These are phyloP conservation scores for Rutstroemia sp. DNA, from an alignment of 2,329 filamentous ascomycete genomes.

Conservation along the genomic window DNA sequence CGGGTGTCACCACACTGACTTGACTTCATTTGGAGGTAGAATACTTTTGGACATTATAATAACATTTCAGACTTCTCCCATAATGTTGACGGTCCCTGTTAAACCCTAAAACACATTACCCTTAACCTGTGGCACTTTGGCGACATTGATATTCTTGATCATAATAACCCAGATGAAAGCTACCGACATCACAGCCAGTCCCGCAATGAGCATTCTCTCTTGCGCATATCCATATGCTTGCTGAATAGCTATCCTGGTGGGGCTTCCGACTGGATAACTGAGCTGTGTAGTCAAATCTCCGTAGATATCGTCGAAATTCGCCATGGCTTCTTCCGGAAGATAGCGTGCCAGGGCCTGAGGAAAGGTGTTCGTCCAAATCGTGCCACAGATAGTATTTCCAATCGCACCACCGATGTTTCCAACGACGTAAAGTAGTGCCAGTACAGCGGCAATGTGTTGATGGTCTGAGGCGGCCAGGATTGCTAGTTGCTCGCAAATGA, in stretches of 20 bases:
- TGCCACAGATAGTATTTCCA: constrained; percentile 52
- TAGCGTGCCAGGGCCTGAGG: constrained; percentile 41
- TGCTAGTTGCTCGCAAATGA: constrained; percentile 52
- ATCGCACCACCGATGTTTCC: constrained; percentile 53
- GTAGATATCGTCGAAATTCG: constrained; percentile 42
- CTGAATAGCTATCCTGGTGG: constrained; percentile 43
- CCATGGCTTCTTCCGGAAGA: constrained; percentile 37
- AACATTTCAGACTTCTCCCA: too few species aligned
- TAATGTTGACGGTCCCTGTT: too few species aligned
- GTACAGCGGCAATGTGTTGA: constrained; percentile 52
- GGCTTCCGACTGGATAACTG: constrained; percentile 40
- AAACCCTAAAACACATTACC: constrained; percentile 25
- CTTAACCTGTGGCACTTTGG: constrained; percentile 36
- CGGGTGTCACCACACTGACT: too few species aligned
- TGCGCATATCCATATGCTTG: constrained; percentile 48
- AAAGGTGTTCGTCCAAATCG: constrained; percentile 59
- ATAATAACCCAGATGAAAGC: constrained; percentile 34
- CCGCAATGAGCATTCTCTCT: constrained; percentile 43
- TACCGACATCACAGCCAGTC: constrained; percentile 38
- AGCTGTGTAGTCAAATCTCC: constrained; percentile 45
- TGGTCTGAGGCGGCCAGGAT: constrained; percentile 51
- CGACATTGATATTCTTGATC: constrained; percentile 41
- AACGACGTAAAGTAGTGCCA: constrained; percentile 41
- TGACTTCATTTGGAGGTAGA: too few species aligned
- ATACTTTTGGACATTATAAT: too few species aligned